Evolutionary conservation across 1,284 basidiomycete species (phyloP).

Genomic region (Pyrrhoderma lamaoense): DNA sequence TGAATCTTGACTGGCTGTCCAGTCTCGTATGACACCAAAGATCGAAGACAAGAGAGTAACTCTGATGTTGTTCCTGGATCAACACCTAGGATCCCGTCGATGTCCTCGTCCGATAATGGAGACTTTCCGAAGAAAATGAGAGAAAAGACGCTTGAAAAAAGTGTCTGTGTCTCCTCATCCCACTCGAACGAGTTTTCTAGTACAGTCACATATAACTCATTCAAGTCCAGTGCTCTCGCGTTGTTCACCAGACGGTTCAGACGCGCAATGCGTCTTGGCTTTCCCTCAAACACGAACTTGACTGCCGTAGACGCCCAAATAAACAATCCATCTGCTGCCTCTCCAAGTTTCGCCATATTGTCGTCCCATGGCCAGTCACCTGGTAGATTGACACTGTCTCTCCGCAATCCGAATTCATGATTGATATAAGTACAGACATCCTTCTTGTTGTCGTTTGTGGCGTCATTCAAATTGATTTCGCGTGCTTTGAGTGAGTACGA

Average conservation of each 20-base stretch:
- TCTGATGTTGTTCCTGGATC: not conserved
- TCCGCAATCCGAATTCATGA: too few relatives aligned
- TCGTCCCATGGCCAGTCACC: not conserved
- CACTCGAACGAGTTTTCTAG: not conserved
- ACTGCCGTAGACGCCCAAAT: constrained; percentile 28
- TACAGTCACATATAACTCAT: not conserved
- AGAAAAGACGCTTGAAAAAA: not conserved
- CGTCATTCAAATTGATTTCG: too few relatives aligned
- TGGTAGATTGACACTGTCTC: too few relatives aligned
- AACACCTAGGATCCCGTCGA: not conserved
- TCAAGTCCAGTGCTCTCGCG: not conserved
- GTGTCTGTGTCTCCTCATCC: not conserved
- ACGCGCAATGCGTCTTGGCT: too few relatives aligned
- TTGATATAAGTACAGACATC: too few relatives aligned
- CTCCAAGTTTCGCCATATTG: constrained; percentile 20
- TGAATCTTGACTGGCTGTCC: not conserved
- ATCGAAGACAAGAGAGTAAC: not conserved
- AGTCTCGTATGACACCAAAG: not conserved
- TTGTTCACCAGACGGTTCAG: too few relatives aligned
- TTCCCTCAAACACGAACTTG: constrained; percentile 12
- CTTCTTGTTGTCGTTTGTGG: too few relatives aligned
- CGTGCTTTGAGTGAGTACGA: too few relatives aligned
- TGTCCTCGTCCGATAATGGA: not conserved
- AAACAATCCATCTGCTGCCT: constrained; percentile 24
- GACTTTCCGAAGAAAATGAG: not conserved